A percentile compares a stretch with the other conserved stretches of the same genome.
Evolutionary conservation across 2,329 filamentous ascomycete species (phyloP).

Genomic region (Sarocladiaceae sp.): DNA sequence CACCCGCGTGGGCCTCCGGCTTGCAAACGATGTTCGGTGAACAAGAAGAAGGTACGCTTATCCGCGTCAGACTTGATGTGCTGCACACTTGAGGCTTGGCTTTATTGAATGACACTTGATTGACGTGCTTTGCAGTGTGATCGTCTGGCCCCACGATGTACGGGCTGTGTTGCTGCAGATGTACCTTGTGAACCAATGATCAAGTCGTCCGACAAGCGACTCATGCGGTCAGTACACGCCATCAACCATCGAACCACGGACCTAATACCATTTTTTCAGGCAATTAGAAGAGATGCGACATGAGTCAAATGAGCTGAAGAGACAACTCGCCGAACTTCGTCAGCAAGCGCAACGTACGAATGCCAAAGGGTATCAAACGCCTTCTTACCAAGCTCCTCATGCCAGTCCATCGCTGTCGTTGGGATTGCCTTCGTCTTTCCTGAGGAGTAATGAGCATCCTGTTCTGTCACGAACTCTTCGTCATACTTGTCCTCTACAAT

Average conservation of each 20-base stretch:
- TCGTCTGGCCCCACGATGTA: neutral
- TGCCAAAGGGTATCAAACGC: neutral
- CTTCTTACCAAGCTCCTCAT: neutral
- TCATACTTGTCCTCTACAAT: neutral
- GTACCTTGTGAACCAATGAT: neutral
- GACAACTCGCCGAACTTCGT: neutral
- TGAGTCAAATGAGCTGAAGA: neutral
- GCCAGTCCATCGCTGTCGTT: neutral
- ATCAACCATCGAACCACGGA: neutral
- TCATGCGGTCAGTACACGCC: neutral
- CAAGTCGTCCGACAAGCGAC: neutral
- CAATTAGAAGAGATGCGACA: neutral
- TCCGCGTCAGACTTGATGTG: neutral
- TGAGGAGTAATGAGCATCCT: neutral
- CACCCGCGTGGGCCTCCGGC: neutral
- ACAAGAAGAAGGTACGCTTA: neutral
- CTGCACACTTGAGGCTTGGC: neutral
- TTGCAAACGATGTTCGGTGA: constrained; percentile 1
- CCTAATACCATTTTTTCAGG: neutral
- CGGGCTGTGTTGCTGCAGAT: neutral
- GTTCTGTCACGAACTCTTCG: neutral
- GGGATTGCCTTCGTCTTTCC: neutral
- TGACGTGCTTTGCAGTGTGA: neutral
- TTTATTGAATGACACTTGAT: neutral
- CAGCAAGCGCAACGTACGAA: neutral